Base-by-base conservation (phyloP, 257 asterid genomes). In the Solanum bukasovii region DNA sequence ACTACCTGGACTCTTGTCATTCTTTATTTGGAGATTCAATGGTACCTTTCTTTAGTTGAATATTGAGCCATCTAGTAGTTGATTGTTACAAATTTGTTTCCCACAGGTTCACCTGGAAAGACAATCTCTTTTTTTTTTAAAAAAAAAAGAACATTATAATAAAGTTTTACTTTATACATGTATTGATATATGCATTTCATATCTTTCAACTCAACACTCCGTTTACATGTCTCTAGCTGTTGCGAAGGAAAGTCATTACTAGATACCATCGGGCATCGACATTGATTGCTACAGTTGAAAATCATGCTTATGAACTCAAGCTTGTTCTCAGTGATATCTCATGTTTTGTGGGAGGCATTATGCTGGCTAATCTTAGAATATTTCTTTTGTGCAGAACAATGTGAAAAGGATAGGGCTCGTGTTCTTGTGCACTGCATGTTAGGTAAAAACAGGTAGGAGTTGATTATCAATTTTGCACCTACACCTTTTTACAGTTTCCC, bases 391-490 rank as follows among this genome's bases (percentile, higher is more conserved):
- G 92, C 97, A 96, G 99, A 93, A 81, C 94, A 96, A 92, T 96
- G 98, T 87, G 98, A 94, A 90, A 94, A 87, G 65, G 97, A 95
- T 61, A 93, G 92, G 89, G 96, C 95, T 73, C 98, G 98, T 92
- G 98, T 96, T 91, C 99, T 96, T 88, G 98, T 96, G 49, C 99
- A 96, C 87, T 96, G 99, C 93, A 96, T 96, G 99, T 94, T 96
- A 13, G 99, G 99, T 56, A 96, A 93, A 92, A 95, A 90, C 95
- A 95, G 97, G 99, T 92, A 90, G 61, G 70, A 21, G 65, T 27
- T 79, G 9, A 44, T 79, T 79, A 25, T 79, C 38, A 79, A 44
- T 79, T 79, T 13, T 79, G 25, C 84, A 79, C 27, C 33, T 44
- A 79, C 5, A 27, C 84, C 84, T 83, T 49, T 37, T 59, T 13